Evolutionary conservation across 176 grass and related monocot species (phyloP).

Genomic region (Oryza officinalis): DNA sequence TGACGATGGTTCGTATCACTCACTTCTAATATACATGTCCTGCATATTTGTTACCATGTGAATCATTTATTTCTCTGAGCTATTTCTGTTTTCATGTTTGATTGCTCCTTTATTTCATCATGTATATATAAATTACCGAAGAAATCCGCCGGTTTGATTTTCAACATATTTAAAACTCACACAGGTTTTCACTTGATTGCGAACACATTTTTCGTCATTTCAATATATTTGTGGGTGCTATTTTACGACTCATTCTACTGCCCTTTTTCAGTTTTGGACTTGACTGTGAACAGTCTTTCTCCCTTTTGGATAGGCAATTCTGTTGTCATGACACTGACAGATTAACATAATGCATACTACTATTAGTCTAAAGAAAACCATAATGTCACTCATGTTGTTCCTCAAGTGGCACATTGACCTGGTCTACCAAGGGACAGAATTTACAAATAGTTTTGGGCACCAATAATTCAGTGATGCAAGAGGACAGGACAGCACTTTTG

Average conservation of each 20-base stretch:
- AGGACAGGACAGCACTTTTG: conserved; percentile 28
- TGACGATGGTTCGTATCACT: background rate
- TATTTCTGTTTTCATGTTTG: background rate
- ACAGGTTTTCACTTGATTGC: background rate
- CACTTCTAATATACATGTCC: background rate
- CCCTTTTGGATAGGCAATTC: background rate
- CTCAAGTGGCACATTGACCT: background rate
- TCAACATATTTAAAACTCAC: background rate
- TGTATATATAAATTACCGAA: background rate
- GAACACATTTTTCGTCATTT: background rate
- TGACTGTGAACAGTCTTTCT: background rate
- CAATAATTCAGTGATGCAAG: conserved; percentile 38
- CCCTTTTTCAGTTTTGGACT: background rate
- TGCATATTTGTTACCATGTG: background rate
- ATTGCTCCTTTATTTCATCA: background rate
- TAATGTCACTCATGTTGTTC: background rate
- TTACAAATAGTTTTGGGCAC: background rate
- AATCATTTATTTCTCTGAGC: background rate
- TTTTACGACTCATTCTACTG: background rate
- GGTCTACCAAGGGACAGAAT: conserved; percentile 3
- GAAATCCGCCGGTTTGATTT: background rate
- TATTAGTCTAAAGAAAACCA: background rate
- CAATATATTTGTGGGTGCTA: background rate
- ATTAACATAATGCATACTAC: background rate
- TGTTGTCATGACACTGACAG: background rate